phyloP scores from a whole-genome alignment of 495 filamentous ascomycete genomes.

The Neurospora hispaniola region DNA sequence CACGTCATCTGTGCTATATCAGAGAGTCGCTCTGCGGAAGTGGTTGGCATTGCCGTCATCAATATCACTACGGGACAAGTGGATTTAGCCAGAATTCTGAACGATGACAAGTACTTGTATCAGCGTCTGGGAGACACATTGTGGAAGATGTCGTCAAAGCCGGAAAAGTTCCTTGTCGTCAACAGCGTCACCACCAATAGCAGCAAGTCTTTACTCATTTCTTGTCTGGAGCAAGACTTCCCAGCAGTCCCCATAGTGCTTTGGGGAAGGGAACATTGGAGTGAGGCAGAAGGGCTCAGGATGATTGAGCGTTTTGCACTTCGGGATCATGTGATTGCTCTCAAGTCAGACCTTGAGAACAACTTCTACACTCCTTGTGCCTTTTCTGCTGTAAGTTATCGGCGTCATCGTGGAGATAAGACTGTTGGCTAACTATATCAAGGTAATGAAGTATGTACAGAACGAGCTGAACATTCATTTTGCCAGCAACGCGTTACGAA shows the following conservation, averaged over 20 bases:
- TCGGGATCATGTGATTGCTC: slow-evolving; percentile 61
- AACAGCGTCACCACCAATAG: slow-evolving; percentile 48
- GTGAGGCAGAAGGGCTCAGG: slow-evolving; percentile 68
- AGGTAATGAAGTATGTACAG: slow-evolving; percentile 80
- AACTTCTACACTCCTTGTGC: slow-evolving; percentile 90
- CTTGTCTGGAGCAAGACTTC: slow-evolving; percentile 54
- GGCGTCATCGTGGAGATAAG: not conserved
- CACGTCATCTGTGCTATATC: slow-evolving; percentile 83
- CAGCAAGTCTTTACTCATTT: slow-evolving; percentile 64
- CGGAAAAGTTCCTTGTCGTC: slow-evolving; percentile 13
- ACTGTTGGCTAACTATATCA: slow-evolving; percentile 3
- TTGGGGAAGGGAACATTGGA: slow-evolving; percentile 79
- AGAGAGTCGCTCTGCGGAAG: slow-evolving; percentile 75
- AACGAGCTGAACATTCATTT: slow-evolving; percentile 51
- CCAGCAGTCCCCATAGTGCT: slow-evolving; percentile 44
- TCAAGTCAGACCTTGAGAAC: slow-evolving; percentile 65
- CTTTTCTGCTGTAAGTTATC: slow-evolving; percentile 63
- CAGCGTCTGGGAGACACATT: slow-evolving; percentile 46
- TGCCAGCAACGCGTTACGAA: slow-evolving; percentile 64
- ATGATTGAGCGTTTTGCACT: slow-evolving; percentile 73
- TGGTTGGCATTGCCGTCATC: slow-evolving; percentile 73
- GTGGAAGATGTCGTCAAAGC: slow-evolving; percentile 51
- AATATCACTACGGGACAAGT: slow-evolving; percentile 75
- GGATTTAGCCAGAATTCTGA: slow-evolving; percentile 43
- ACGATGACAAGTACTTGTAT: slow-evolving; percentile 71